Base-by-base conservation (phyloP, 371 early-diverging fungal species). In the Mortierella sp. region DNA sequence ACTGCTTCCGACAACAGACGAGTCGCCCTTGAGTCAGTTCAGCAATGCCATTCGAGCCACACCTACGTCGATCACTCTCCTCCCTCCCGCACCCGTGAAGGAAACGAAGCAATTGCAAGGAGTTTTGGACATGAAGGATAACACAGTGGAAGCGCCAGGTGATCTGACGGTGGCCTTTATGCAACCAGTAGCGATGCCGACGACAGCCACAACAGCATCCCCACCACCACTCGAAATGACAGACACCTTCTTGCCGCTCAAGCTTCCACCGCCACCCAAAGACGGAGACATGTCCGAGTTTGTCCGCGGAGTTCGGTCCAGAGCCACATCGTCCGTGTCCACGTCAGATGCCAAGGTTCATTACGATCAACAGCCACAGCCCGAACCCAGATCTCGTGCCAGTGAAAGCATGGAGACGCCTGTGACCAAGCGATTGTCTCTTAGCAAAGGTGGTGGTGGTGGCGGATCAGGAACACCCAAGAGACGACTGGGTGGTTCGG, bases 341-440 rank as follows among this genome's bases (percentile, higher is more conserved):
- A 57, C 54, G 1, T 22, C 64, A 2, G 64, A 70, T 14, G 22
- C 63, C 13, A 53, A 52, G 47, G 40, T 53, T 31, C 25, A 29
- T 8, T n/a, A n/a, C n/a, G 54, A 59, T 14, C 63, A 58, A 10
- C 64, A 54, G 13, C 60, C 64, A 0, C 64, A 59, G 31, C 64
- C 71, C 0, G 71, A 71, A 19, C 65, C 65, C 6, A 59, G 65
- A 0, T 48, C 63, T 0, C 71, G 54, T 28, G 21, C n/a, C 17
- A 17, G 17, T 12, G 64, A 54, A 16, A 31, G 25, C 19, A 58
- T 45, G 22, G 71, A 61, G 8, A 31, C 58, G 6, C 61, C 66
- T 14, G 44, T 46, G 25, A 25, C 58, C 19, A 58, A 57, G 48
- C 51, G 47, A 19, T 21, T 34, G 0, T 25, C 52, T 21, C 7